Percentiles rank a stretch among this genome's conserved stretches.
These are phyloP conservation scores for Trametes sanguinea DNA, from an alignment of 768 basidiomycete genomes.

Conservation along the genomic window DNA sequence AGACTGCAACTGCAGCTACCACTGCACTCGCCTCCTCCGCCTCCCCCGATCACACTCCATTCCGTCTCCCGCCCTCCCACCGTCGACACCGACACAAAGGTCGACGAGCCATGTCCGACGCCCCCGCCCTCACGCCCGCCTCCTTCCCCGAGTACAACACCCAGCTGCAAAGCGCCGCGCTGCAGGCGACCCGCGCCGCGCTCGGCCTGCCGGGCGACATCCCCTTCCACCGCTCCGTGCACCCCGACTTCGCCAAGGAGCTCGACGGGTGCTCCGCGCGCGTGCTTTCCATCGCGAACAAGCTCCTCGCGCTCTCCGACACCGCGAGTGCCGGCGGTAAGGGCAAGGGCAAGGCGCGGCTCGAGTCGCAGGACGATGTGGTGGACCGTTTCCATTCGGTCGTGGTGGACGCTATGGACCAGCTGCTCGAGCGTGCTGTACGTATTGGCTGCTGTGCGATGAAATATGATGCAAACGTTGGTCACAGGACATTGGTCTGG, in stretches of 20 bases:
- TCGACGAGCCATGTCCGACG: constrained; percentile 3
- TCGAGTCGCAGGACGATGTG: constrained; percentile 76
- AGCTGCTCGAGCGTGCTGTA: constrained; percentile 81
- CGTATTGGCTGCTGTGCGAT: not conserved
- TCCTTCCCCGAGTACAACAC: constrained; percentile 57
- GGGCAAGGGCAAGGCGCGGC: constrained; percentile 58
- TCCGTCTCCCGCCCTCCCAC: not conserved
- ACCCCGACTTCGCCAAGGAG: constrained; percentile 64
- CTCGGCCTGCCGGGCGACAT: constrained; percentile 72
- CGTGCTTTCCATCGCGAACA: constrained; percentile 67
- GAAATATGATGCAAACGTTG: no score
- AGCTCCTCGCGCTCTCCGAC: constrained; percentile 55
- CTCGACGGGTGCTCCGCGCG: constrained; percentile 70
- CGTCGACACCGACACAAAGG: no score
- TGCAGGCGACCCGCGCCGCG: constrained; percentile 64
- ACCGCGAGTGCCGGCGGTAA: constrained; percentile 43
- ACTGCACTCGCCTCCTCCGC: no score
- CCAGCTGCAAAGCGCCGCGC: constrained; percentile 58
- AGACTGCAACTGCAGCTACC: no score
- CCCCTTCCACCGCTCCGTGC: constrained; percentile 87
- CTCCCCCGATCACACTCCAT: no score
- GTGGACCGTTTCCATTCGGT: constrained; percentile 77
- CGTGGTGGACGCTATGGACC: constrained; percentile 85
- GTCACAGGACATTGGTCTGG: constrained; percentile 78
- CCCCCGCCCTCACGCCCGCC: constrained; percentile 24